Percentiles rank a stretch among this genome's conserved stretches.
These are phyloP conservation scores for Lupinus albus DNA, from an alignment of 306 rosid genomes.

Conservation along the genomic window DNA sequence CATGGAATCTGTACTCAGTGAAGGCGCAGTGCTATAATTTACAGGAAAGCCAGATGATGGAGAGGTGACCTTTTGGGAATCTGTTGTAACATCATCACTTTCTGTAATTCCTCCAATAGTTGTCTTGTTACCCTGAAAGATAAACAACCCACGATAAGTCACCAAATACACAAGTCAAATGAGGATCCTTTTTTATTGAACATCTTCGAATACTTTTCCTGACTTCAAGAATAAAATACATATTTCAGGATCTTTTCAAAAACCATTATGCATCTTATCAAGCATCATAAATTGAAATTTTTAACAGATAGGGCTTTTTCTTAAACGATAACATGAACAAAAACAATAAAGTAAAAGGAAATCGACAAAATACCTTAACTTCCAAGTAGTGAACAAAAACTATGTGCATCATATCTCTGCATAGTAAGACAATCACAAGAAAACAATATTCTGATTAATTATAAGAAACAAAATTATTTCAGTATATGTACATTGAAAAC, in stretches of 20 bases:
- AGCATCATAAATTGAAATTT: constrained; percentile 1
- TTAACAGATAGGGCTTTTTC: too few relatives aligned
- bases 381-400: constrained; percentile 96
- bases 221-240: constrained; percentile 25
- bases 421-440: constrained; percentile 43
- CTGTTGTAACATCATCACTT: constrained; percentile 57
- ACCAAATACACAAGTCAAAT: constrained; percentile 3
- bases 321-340: not conserved
- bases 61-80: constrained; percentile 57
- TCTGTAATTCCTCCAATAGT: constrained; percentile 61
- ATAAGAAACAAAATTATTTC: not conserved
- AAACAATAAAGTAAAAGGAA: constrained; percentile 5
- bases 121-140: constrained; percentile 71
- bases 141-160: constrained; percentile 32
- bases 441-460: constrained; percentile 32
- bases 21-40: constrained; percentile 54
- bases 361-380: constrained; percentile 66
- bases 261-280: not conserved
- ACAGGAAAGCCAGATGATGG: constrained; percentile 54
- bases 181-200: constrained; percentile 9
- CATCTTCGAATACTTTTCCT: constrained; percentile 25
- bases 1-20: constrained; percentile 64
- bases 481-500: constrained; percentile 6
- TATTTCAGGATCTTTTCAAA: constrained; percentile 4
- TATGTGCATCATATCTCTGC: constrained; percentile 90